Evolutionary conservation across 805 yeast species (phyloP), one percentile per base, ranked within the genome.

Genomic region (Pichia heedii): DNA sequence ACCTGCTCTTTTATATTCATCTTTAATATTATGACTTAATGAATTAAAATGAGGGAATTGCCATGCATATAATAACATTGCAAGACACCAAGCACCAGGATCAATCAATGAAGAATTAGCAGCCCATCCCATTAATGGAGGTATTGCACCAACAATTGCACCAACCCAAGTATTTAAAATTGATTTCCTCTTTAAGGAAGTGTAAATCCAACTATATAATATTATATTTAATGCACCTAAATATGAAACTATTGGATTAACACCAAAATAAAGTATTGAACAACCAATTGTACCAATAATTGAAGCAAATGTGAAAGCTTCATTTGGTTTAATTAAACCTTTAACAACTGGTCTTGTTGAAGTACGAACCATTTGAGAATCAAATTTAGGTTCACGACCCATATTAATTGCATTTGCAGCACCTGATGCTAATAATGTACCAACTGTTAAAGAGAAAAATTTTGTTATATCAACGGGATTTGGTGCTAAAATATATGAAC

Each of bases 111-210:
- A 76, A 4, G 86, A 77, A 12, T 96, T 84, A 0, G 90, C 87
- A 2, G 96, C 96, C 98, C 98, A 93, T 2, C 98, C 98, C 98
- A 93, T 93, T 40, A 93, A 71, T 19, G 98, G 98, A 0, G 98
- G 98, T 38, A 93, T 84, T 0, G 97, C 98, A 4, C 98, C 98
- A 4, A 93, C 98, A n/a, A 93, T 61, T 0, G 98, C 98, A 18
- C 98, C 98, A 3, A 93, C 93, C 98, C 98, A 93, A 0, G 98
- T 93, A 62, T 93, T 93, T 34, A 84, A 60, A 41, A 93, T 90
- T 21, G 85, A 80, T 47, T 71, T 76, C 44, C 98, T 73, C 58
- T 93, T 93, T 60, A 93, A 66, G 0, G 96, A 82, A 0, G 98
- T 93, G 66, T 93, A 93, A 0, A 82, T 63, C 84, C 97, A 89